phyloP scores from a whole-genome alignment of 2,329 filamentous ascomycete species.

The Penicillium sp. region DNA sequence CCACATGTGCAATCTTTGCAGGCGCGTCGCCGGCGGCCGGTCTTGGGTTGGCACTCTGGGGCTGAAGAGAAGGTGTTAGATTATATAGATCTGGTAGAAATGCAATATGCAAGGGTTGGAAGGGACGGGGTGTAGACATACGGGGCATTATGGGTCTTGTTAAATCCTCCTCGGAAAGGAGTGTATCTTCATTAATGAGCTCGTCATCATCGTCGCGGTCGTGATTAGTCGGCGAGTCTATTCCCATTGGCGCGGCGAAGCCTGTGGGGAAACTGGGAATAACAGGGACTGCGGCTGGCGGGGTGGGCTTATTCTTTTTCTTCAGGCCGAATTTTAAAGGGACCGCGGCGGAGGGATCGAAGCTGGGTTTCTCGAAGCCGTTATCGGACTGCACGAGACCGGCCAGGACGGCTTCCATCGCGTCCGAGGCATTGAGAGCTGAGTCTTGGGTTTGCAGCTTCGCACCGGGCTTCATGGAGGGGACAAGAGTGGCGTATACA shows the following conservation, averaged over 20 bases:
- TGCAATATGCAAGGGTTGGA: not conserved
- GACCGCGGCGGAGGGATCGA: conserved; percentile 56
- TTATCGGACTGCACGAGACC: conserved; percentile 22
- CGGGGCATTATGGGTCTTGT: conserved; percentile 74
- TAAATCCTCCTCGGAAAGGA: conserved; percentile 83
- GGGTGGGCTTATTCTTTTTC: conserved; percentile 48
- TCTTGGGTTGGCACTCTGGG: conserved; percentile 80
- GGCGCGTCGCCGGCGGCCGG: conserved; percentile 75
- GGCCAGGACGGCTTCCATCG: conserved; percentile 27
- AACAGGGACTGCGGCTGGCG: conserved; percentile 19
- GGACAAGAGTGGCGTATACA: conserved; percentile 67
- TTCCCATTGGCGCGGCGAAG: conserved; percentile 34
- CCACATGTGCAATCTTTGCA: conserved; percentile 99
- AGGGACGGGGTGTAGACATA: conserved; percentile 50
- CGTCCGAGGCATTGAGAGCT: conserved; percentile 45
- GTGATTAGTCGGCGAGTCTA: conserved; percentile 37
- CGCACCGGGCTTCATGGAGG: conserved; percentile 67
- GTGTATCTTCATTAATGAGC: conserved; percentile 83
- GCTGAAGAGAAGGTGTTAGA: conserved; percentile 50
- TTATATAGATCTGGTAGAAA: not conserved
- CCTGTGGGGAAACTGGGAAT: conserved; percentile 36
- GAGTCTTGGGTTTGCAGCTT: conserved; percentile 63
- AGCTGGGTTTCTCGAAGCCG: conserved; percentile 72
- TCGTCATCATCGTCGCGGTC: conserved; percentile 71
- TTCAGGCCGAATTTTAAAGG: conserved; percentile 64